phyloP scores from a whole-genome alignment of 2,329 filamentous ascomycete genomes.

The Beauveria sp. region DNA sequence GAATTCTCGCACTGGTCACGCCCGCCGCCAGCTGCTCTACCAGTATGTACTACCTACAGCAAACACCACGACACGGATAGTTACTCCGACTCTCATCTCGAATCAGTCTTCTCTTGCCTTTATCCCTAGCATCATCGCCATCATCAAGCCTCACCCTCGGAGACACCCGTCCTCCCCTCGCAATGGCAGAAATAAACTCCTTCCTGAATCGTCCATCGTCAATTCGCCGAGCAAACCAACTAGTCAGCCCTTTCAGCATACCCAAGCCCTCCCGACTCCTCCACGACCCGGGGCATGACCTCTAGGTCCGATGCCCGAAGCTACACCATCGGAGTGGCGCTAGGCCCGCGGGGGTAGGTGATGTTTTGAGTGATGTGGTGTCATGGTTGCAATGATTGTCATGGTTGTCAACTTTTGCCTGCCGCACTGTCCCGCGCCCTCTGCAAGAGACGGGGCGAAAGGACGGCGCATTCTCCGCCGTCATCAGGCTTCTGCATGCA shows the following conservation, averaged over 20 bases:
- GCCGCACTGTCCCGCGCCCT: background rate
- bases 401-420: background rate
- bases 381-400: background rate
- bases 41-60: background rate
- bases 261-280: background rate
- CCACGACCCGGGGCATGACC: background rate
- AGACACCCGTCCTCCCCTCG: background rate
- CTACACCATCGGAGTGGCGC: slow-evolving; percentile 9
- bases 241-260: background rate
- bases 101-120: background rate
- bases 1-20: background rate
- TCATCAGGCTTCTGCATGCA: background rate
- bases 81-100: too few relatives aligned
- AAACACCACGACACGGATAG: background rate
- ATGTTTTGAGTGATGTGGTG: background rate
- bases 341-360: slow-evolving; percentile 10
- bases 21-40: background rate
- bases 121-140: background rate
- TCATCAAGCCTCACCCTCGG: background rate
- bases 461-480: background rate
- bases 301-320: slow-evolving; percentile 2
- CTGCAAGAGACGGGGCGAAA: background rate
- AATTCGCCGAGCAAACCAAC: background rate
- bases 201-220: slow-evolving; percentile 5
- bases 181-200: slow-evolving; percentile 1